phyloP scores from a whole-genome alignment of 257 asterid species.

The Nicotiana noctiflora region DNA sequence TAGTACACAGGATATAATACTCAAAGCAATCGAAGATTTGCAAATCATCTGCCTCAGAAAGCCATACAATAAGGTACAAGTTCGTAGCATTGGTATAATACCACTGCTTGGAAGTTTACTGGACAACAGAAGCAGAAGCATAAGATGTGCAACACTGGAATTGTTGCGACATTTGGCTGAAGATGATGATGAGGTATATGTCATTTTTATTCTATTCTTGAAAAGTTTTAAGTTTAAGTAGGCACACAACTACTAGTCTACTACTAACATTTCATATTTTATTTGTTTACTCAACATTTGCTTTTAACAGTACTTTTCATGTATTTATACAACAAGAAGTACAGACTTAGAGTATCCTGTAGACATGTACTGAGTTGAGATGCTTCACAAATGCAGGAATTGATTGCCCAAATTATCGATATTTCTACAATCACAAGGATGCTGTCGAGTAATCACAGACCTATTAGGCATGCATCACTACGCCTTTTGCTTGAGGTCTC shows the following conservation, averaged over 20 bases:
- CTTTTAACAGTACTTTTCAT: neutral
- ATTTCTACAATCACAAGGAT: slow-evolving; percentile 40
- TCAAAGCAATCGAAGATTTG: slow-evolving; percentile 66
- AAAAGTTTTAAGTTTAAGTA: neutral
- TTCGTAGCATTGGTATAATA: slow-evolving; percentile 51
- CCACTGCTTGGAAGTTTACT: slow-evolving; percentile 51
- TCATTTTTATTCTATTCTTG: slow-evolving; percentile 7
- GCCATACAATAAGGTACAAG: slow-evolving; percentile 44
- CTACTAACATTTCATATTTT: neutral
- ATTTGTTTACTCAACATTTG: neutral
- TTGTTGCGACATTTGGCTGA: slow-evolving; percentile 50
- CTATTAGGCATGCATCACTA: slow-evolving; percentile 53
- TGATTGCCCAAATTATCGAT: slow-evolving; percentile 38
- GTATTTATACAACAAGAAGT: neutral
- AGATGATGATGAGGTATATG: slow-evolving; percentile 58
- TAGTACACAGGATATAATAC: slow-evolving; percentile 55
- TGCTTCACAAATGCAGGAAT: slow-evolving; percentile 35
- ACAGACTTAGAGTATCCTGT: neutral
- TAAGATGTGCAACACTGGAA: slow-evolving; percentile 39
- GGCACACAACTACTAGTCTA: neutral
- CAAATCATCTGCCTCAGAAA: slow-evolving; percentile 38
- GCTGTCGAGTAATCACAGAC: slow-evolving; percentile 55
- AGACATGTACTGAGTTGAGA: neutral
- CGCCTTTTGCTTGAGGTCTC: slow-evolving; percentile 56
- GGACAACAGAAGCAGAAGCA: slow-evolving; percentile 45